phyloP scores from a whole-genome alignment of 2,329 filamentous ascomycete genomes.

The Diaporthe velutina region DNA sequence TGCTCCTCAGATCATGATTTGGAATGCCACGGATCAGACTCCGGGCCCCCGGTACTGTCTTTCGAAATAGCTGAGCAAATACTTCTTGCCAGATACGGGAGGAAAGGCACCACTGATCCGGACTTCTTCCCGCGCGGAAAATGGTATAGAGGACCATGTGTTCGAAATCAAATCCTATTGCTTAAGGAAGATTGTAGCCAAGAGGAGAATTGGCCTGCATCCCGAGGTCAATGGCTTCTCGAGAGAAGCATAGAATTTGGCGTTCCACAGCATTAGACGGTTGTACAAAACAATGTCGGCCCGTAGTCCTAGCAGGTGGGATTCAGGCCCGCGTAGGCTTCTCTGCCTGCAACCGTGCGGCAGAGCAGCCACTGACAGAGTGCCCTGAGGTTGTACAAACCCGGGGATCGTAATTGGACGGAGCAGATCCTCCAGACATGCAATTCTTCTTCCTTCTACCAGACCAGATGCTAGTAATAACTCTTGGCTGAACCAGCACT shows the following conservation, averaged over 20 bases:
- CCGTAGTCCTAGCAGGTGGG: not conserved
- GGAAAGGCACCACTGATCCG: rapidly evolving
- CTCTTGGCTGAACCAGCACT: not conserved
- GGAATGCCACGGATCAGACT: not conserved
- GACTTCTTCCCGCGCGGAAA: not conserved
- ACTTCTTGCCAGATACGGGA: not conserved
- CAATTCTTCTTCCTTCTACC: not conserved
- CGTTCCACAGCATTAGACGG: not conserved
- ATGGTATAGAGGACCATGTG: not conserved
- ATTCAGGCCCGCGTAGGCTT: not conserved
- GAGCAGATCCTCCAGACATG: not conserved
- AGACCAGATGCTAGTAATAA: too few relatives aligned
- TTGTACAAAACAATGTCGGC: not conserved
- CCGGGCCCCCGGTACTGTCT: rapidly evolving
- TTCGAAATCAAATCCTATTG: not conserved
- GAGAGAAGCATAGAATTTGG: not conserved
- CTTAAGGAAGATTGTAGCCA: not conserved
- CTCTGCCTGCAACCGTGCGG: not conserved
- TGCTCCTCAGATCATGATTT: not conserved
- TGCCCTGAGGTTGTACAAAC: not conserved
- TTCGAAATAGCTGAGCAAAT: too few relatives aligned
- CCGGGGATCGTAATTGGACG: not conserved
- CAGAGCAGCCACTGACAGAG: not conserved
- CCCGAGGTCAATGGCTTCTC: too few relatives aligned
- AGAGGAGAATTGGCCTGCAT: too few relatives aligned